Evolutionary conservation across 2,329 filamentous ascomycete genomes (phyloP).

Genomic region (Aureobasidium sp.): DNA sequence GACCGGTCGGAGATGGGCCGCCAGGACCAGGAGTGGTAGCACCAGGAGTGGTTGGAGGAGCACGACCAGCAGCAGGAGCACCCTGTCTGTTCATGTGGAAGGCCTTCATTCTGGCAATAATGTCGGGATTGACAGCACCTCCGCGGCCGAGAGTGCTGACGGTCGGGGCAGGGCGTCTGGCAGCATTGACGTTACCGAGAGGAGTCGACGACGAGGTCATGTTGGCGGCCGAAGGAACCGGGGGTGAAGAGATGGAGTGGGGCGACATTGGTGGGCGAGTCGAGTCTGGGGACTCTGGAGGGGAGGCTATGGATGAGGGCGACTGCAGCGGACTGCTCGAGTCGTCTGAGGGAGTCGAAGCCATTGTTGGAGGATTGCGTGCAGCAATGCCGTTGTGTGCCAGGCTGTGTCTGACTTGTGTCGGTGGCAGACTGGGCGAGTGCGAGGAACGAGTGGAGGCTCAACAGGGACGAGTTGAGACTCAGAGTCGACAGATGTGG

Average conservation of each 20-base stretch:
- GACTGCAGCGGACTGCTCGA: conserved; percentile 11
- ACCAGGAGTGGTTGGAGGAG: conserved; percentile 21
- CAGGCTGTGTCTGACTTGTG: conserved; percentile 4
- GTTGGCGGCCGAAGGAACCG: conserved; percentile 36
- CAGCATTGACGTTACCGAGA: conserved; percentile 66
- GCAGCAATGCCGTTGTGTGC: neutral
- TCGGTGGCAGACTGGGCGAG: neutral
- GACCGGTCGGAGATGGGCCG: conserved; percentile 21
- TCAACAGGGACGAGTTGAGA: neutral
- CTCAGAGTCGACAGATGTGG: neutral
- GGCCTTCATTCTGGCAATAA: conserved; percentile 62
- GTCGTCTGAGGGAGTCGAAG: conserved; percentile 6
- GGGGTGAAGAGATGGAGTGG: conserved; percentile 54
- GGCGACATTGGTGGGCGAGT: conserved; percentile 37
- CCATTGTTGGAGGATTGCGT: neutral
- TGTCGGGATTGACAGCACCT: conserved; percentile 47
- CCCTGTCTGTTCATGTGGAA: conserved; percentile 61
- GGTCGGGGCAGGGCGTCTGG: conserved; percentile 46
- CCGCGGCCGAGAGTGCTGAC: conserved; percentile 36
- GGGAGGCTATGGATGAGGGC: conserved; percentile 4
- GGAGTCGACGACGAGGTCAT: conserved; percentile 84
- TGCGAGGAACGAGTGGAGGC: neutral
- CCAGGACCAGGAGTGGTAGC: conserved; percentile 19
- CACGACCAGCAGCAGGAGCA: conserved; percentile 34
- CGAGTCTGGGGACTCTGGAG: neutral